Base-by-base conservation (phyloP, 495 filamentous ascomycete genomes). In the Penicillium parvum region DNA sequence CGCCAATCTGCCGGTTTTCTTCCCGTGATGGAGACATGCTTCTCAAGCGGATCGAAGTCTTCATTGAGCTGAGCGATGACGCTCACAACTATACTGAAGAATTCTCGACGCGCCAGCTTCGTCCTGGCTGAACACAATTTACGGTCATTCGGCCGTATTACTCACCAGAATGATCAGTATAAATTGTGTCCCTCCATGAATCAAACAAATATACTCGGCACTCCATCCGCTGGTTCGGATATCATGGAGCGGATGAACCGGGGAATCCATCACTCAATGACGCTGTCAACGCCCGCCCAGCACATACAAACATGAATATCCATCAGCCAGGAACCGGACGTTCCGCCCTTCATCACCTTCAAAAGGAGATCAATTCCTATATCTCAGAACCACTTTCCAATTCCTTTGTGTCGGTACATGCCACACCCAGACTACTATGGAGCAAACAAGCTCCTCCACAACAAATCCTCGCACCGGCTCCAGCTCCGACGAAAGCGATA, bases 231-330 rank as follows among this genome's bases (percentile, higher is more conserved):
- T 25, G 40, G 22, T 12, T 37, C 12, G 19, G 28, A n/a, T 28
- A 29, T 16, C 30, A 15, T 15, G 7, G 28, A 21, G 27, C 51
- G 47, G 47, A 36, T 40, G 41, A 45, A 50, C 39, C 43, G 39
- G 43, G 35, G 43, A 32, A 47, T 26, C 22, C 20, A 32, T 2
- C 33, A 43, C 18, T 47, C 39, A 32, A 51, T 55, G 51, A 55
- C 47, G 51, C 43, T 9, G 43, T 42, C 14, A 16, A 46, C 32
- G 27, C 23, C 34, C 23, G 16, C 3, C 4, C 18, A 11, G 22
- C 4, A 22, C 18, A 20, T 17, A 19, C 6, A 8, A 29, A 22
- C 28, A 47, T 14, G 9, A 46, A 33, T 39, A 33, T 46, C 18
- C 28, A 10, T 8, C 20, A 9, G 5, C 3, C 15, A 21, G 37